phyloP scores from a whole-genome alignment of 2,329 filamentous ascomycete genomes.

The Exophiala bonariae region DNA sequence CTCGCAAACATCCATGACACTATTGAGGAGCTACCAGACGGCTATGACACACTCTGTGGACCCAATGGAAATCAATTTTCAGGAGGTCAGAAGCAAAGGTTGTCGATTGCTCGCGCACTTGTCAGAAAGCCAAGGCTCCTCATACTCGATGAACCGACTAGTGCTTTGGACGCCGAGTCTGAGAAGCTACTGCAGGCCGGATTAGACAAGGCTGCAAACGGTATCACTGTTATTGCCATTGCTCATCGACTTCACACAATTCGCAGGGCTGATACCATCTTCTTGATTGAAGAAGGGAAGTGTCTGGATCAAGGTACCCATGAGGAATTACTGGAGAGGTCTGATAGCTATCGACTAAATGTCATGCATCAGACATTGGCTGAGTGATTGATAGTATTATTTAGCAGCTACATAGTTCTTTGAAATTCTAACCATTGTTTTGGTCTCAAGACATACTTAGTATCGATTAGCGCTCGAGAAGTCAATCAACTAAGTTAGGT shows the following conservation, averaged over 20 bases:
- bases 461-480: too few species aligned
- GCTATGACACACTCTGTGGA: slow-evolving; percentile 54
- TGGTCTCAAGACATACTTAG: too few species aligned
- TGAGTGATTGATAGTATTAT: background rate
- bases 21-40: slow-evolving; percentile 47
- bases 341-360: slow-evolving; percentile 61
- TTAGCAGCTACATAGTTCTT: too few species aligned
- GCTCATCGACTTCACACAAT: slow-evolving; percentile 43
- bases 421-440: too few species aligned
- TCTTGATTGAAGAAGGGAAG: slow-evolving; percentile 62
- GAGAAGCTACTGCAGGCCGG: slow-evolving; percentile 49
- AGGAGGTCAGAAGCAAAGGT: slow-evolving; percentile 59
- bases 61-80: slow-evolving; percentile 56
- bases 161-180: slow-evolving; percentile 57
- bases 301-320: slow-evolving; percentile 85
- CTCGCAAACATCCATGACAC: slow-evolving; percentile 53
- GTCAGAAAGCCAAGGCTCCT: slow-evolving; percentile 55
- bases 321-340: slow-evolving; percentile 65
- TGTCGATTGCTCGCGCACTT: slow-evolving; percentile 60
- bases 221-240: slow-evolving; percentile 42
- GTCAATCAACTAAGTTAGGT: too few species aligned
- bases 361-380: slow-evolving; percentile 2
- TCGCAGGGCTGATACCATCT: slow-evolving; percentile 76
- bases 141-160: slow-evolving; percentile 63
- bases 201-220: slow-evolving; percentile 34